Base-by-base conservation (phyloP, 805 yeast genomes). In the Spathaspora hagerdaliae region DNA sequence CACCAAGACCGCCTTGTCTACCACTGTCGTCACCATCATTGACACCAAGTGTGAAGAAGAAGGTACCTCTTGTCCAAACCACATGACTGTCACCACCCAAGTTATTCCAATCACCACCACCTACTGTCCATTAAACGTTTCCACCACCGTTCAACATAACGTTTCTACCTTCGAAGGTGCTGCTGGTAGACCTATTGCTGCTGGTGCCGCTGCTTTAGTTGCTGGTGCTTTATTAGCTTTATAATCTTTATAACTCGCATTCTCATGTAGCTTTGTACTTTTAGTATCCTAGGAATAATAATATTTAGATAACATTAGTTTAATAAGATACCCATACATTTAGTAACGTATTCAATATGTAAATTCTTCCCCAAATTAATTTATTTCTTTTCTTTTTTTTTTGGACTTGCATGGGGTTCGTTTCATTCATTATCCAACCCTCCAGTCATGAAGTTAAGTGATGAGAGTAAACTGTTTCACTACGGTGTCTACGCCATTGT, bases 141-240 rank as follows among this genome's bases (percentile, higher is more conserved):
- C 59, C 45, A 47, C 60, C 46, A 53, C 60, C 29, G 36, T 36
- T 12, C 36, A 24, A 19, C 32, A 29, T 9, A 60, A 58, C 59
- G 68, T 66, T 49, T 52, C 70, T 43, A 56, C 73, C 51, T 68
- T 54, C 65, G 67, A 64, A 57, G 74, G 63, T 64, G 70, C 62
- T 54, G 72, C 66, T 53, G 57, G 55, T 56, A 63, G 47, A 50
- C 61, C 55, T 58, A 56, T 48, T 53, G 73, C 71, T 51, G 74
- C 67, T 46, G 76, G 74, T 67, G 73, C 66, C 58, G 75, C 68
- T 63, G 75, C 73, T 56, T 66, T 71, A 63, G 75, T 73, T 61
- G 71, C 70, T 43, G 75, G 75, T 69, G 76, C 76, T 65, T 69
- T 71, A 61, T 79, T 84, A 38, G 86, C 90, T 45, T 74, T 83